Conservation (phyloP, 768 basidiomycete genomes). For the Pisolithus tinctorius region DNA sequence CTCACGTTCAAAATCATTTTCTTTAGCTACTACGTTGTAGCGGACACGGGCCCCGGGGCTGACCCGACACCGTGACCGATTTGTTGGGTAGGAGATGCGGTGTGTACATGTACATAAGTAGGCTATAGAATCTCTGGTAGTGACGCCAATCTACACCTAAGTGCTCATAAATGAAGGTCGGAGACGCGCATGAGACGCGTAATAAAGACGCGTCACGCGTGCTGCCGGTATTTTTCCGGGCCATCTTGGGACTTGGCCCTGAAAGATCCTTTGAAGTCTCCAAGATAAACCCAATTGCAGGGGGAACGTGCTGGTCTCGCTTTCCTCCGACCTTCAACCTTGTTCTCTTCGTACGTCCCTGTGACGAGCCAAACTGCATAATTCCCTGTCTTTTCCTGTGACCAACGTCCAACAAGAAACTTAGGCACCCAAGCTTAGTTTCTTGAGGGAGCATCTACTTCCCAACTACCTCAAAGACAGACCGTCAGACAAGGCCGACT, state of each 20-base stretch:
- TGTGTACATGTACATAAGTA: too few relatives aligned
- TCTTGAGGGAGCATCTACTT: too few relatives aligned
- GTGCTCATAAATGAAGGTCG: too few relatives aligned
- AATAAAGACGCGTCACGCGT: too few relatives aligned
- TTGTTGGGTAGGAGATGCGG: background rate
- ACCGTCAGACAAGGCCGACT: background rate
- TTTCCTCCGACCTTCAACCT: background rate
- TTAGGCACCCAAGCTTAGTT: too few relatives aligned
- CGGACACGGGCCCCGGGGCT: conserved; percentile 29
- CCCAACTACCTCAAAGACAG: background rate
- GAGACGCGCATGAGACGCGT: too few relatives aligned
- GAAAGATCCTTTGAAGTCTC: background rate
- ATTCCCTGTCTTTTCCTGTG: background rate
- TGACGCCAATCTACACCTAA: too few relatives aligned
- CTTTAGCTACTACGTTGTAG: conserved; percentile 50
- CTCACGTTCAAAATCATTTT: conserved; percentile 75
- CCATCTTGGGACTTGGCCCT: too few relatives aligned
- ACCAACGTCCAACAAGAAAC: too few relatives aligned
- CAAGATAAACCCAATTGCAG: too few relatives aligned
- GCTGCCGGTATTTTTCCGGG: too few relatives aligned
- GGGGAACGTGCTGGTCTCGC: background rate
- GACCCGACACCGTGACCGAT: background rate
- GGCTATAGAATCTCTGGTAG: too few relatives aligned
- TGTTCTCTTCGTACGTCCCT: background rate
- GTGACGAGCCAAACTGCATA: background rate